Evolutionary conservation across 2,329 filamentous ascomycete species (phyloP), one percentile per base, ranked within the genome.

Genomic region (Kalmusia sp.): DNA sequence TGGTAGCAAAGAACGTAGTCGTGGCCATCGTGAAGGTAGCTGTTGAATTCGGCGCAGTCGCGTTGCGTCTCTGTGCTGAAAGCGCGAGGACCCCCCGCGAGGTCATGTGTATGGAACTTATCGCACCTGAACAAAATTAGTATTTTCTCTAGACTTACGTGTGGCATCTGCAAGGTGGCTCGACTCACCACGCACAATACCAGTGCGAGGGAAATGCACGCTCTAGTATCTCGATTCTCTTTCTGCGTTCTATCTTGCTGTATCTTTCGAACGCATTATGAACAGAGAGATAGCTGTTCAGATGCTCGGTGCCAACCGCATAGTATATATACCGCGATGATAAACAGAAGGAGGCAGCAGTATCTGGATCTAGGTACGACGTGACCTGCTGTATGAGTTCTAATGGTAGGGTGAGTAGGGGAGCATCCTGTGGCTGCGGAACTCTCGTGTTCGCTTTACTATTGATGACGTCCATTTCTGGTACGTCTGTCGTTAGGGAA

Each of bases 381-480:
- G 60, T 58, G n/a, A 73, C 61, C 9, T 69, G 61, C 43, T 71
- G 70, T 24, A 72, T 41, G 2, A 73, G 52, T 46, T 73, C 70
- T 24, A 70, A 22, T 1, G 70, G 69, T 21, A 73, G 67, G 5
- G 41, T 53, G 14, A 66, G 51, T 8, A 70, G 31, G 2, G 65
- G 62, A 4, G 59, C 53, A 11, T 41, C 45, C 34, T 57, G 51
- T 21, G 49, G 6, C 22, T 40, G 40, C 5, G 31, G 37, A 49
- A 15, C 30, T 1, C 49, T 30, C 19, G 24, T 12, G 6, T 19
- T 15, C 17, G 28, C 7, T 15, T 6, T 9, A 17, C 9, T 7
- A 27, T 37, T 37, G 33, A 37, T n/a, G n/a, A n/a, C n/a, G n/a
- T n/a, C n/a, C n/a, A n/a, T n/a, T n/a, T n/a, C n/a, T n/a, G n/a